Evolutionary conservation across 2,329 filamentous ascomycete species (phyloP).

Genomic region (Camptophora hylomeconis): DNA sequence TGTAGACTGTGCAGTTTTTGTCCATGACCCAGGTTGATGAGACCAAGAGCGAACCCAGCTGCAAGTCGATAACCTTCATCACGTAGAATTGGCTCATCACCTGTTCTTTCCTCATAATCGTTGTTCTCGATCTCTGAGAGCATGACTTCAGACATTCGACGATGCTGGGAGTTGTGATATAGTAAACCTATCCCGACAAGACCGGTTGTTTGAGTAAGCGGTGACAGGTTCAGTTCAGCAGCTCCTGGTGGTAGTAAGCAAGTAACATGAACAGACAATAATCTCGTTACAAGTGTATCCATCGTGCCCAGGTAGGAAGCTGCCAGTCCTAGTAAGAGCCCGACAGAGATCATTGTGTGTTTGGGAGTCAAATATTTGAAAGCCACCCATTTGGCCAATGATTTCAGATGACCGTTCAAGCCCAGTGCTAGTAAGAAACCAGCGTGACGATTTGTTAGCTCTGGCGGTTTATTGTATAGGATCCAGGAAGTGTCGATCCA

Average conservation of each 20-base stretch:
- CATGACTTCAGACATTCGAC: conserved; percentile 98
- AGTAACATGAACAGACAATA: conserved; percentile 91
- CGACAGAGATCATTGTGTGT: conserved; percentile 97
- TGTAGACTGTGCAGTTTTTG: conserved; percentile 76
- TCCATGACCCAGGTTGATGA: conserved; percentile 90
- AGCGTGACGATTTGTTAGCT: conserved; percentile 90
- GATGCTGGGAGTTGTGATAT: conserved; percentile 90
- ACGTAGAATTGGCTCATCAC: conserved; percentile 61
- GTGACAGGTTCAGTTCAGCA: conserved; percentile 85
- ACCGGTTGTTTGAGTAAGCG: conserved; percentile 85
- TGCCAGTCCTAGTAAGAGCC: conserved; percentile 79
- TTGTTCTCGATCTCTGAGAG: conserved; percentile 89
- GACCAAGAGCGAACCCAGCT: conserved; percentile 81
- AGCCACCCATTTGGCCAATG: conserved; percentile 91
- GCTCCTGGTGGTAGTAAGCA: conserved; percentile 85
- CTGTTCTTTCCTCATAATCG: conserved; percentile 59
- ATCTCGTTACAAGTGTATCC: conserved; percentile 85
- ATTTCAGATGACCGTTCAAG: conserved; percentile 87
- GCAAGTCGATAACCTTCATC: conserved; percentile 95
- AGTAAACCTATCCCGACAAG: conserved; percentile 94
- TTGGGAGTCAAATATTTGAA: conserved; percentile 99
- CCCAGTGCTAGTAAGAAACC: conserved; percentile 85
- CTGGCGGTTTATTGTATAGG: conserved; percentile 87
- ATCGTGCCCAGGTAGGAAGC: conserved; percentile 93
- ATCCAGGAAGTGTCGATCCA: conserved; percentile 99